Conservation (phyloP, 2,329 filamentous ascomycete genomes). For the Pseudogymnoascus sp. region DNA sequence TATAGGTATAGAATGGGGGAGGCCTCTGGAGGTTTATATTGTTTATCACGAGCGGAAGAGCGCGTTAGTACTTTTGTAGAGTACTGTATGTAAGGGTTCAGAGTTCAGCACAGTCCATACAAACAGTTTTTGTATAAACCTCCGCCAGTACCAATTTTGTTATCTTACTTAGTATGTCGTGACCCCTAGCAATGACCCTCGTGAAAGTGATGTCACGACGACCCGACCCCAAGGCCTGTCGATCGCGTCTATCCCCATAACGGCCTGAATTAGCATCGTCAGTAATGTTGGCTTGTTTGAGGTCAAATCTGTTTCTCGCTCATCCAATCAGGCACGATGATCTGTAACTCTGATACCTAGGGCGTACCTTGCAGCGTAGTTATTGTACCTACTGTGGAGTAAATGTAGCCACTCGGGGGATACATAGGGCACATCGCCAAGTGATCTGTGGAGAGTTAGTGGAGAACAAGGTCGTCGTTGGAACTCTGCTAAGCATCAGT, state of each 20-base stretch:
- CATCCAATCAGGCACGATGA: neutral
- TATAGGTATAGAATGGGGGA: neutral
- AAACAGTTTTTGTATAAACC: neutral
- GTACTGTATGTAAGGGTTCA: conserved; percentile 5
- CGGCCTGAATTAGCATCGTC: conserved; percentile 5
- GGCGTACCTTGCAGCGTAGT: neutral
- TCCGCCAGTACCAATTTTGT: neutral
- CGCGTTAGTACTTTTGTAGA: conserved; percentile 2
- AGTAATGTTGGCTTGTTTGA: conserved; percentile 3
- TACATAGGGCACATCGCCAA: neutral
- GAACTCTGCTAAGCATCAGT: conserved; percentile 4
- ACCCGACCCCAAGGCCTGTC: neutral
- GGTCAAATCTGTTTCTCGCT: neutral
- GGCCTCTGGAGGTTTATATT: neutral
- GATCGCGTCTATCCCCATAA: neutral
- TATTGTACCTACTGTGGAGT: too few relatives aligned
- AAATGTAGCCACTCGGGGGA: neutral
- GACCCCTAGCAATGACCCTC: neutral
- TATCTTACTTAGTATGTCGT: neutral
- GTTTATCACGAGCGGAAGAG: neutral
- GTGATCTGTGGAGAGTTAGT: neutral
- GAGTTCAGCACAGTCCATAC: neutral
- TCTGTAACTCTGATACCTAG: conserved; percentile 6
- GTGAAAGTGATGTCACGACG: conserved; percentile 1
- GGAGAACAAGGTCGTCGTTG: neutral